Percentiles rank a stretch among this genome's conserved stretches.
phyloP scores from a whole-genome alignment of 2,329 filamentous ascomycete genomes.

The Eutypa lata region DNA sequence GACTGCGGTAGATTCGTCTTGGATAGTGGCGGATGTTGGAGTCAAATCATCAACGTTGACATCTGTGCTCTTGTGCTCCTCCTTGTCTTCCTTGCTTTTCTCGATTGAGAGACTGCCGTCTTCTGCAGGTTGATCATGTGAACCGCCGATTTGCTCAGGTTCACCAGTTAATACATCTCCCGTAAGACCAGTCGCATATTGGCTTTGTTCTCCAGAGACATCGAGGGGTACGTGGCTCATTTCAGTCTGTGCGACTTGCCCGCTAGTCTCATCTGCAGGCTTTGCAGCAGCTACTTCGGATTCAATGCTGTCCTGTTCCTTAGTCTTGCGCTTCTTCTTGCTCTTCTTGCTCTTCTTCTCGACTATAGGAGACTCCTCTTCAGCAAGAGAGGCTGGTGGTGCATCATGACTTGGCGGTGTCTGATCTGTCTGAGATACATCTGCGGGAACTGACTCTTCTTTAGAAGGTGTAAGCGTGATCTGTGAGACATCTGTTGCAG shows the following conservation, averaged over 20 bases:
- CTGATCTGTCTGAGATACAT: background rate
- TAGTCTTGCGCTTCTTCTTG: constrained; percentile 1
- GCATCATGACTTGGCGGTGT: constrained; percentile 13
- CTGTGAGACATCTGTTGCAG: background rate
- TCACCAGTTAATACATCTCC: too few species aligned
- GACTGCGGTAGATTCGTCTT: too few species aligned
- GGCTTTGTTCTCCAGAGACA: too few species aligned
- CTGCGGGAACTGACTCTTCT: background rate
- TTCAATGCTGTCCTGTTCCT: background rate
- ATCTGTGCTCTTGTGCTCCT: too few species aligned
- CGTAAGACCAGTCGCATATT: background rate
- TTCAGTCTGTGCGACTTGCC: too few species aligned
- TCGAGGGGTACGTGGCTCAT: too few species aligned
- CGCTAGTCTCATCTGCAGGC: background rate
- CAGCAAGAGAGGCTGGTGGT: constrained; percentile 2
- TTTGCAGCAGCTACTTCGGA: background rate
- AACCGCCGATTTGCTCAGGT: too few species aligned
- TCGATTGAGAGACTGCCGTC: too few species aligned
- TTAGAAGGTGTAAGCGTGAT: background rate
- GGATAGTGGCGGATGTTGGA: too few species aligned
- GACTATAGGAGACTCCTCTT: constrained; percentile 16
- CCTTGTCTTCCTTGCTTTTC: too few species aligned
- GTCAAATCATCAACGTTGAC: too few species aligned
- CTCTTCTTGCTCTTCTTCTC: constrained; percentile 26
- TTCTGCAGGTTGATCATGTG: too few species aligned